These are phyloP conservation scores for Paramecium biaurelia DNA, from an alignment of 73 alveolate genomes.

Conservation along the genomic window DNA sequence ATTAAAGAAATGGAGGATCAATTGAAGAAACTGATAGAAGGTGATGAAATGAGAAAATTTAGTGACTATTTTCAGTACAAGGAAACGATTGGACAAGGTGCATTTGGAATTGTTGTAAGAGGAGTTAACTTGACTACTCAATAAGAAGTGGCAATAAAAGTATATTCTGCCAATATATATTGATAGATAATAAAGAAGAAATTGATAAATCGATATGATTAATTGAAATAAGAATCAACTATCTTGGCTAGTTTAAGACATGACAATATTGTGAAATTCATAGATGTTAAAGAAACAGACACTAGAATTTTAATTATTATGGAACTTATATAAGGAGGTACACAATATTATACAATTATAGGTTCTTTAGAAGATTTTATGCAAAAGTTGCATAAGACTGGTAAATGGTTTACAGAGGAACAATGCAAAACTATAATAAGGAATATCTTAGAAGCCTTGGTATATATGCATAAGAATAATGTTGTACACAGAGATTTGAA, in stretches of 20 bases:
- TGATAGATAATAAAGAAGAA: conserved; percentile 58
- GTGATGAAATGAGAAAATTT: conserved; percentile 54
- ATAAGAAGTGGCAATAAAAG: conserved; percentile 71
- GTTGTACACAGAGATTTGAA: conserved; percentile 72
- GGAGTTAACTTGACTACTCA: conserved; percentile 70
- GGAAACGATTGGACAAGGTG: conserved; percentile 74
- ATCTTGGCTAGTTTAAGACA: conserved; percentile 72
- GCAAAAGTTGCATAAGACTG: not conserved
- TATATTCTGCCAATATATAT: not conserved
- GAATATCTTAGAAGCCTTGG: conserved; percentile 69
- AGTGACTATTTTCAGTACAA: conserved; percentile 62
- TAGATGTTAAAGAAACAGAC: conserved; percentile 68
- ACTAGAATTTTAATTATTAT: conserved; percentile 66
- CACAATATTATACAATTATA: conserved; percentile 49
- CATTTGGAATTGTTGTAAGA: conserved; percentile 78
- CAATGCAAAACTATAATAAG: conserved; percentile 69
- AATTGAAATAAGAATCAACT: conserved; percentile 69
- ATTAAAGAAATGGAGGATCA: conserved; percentile 4
- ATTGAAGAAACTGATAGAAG: not conserved
- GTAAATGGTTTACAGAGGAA: conserved; percentile 70
- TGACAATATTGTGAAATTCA: conserved; percentile 77
- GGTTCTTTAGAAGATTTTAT: conserved; percentile 54
- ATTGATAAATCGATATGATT: conserved; percentile 62
- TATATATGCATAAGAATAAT: conserved; percentile 71
- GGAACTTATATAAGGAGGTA: conserved; percentile 80